Evolutionary conservation across 768 basidiomycete species (phyloP).

Genomic region (Boletus sp.): DNA sequence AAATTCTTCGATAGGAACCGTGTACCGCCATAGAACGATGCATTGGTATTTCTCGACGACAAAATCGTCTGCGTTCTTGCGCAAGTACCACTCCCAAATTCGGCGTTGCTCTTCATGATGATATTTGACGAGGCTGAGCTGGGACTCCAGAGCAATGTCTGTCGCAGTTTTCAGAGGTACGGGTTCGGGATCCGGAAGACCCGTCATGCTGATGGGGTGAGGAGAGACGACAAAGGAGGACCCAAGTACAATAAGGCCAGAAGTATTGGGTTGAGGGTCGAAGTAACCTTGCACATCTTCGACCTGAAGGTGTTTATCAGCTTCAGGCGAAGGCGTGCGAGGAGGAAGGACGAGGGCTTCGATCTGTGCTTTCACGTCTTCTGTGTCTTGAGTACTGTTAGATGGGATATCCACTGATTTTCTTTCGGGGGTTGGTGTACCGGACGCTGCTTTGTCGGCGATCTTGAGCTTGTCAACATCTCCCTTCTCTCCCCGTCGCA

Average conservation of each 20-base stretch:
- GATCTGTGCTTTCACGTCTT: conserved; percentile 68
- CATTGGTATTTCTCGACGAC: conserved; percentile 92
- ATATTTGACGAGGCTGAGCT: conserved; percentile 65
- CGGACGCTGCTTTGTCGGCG: conserved; percentile 16
- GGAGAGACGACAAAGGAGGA: conserved; percentile 34
- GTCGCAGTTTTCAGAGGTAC: conserved; percentile 52
- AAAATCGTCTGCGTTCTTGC: conserved; percentile 83
- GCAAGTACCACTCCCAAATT: conserved; percentile 94
- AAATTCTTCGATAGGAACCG: conserved; percentile 69
- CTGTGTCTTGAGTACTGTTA: conserved; percentile 27
- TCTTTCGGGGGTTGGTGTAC: conserved; percentile 31
- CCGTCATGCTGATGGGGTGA: conserved; percentile 26
- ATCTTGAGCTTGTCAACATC: conserved; percentile 16
- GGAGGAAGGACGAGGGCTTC: conserved; percentile 46
- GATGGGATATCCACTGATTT: conserved; percentile 11
- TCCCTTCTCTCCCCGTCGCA: conserved; percentile 70
- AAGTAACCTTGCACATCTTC: conserved; percentile 45
- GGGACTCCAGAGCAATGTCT: conserved; percentile 77
- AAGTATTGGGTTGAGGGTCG: conserved; percentile 33
- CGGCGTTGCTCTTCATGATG: conserved; percentile 85
- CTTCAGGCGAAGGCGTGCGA: conserved; percentile 39
- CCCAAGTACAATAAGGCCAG: conserved; percentile 29
- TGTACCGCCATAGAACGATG: conserved; percentile 77
- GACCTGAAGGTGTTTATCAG: conserved; percentile 24
- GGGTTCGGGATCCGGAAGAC: conserved; percentile 39